These are phyloP conservation scores for Elsinoe batatas DNA, from an alignment of 2,329 filamentous ascomycete species.

Conservation along the genomic window DNA sequence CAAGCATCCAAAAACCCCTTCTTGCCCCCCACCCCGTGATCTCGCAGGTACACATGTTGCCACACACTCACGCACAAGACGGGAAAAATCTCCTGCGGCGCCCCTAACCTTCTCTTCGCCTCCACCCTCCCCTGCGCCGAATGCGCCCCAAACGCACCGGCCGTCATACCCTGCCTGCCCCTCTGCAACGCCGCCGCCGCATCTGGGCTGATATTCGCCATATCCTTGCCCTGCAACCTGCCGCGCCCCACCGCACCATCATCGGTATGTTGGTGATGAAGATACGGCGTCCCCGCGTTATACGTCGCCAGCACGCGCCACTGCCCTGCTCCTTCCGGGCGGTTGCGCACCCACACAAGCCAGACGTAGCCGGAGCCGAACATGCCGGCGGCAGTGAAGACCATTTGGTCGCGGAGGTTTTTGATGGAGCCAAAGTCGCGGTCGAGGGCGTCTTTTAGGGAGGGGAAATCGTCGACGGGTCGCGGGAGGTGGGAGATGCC, in stretches of 20 bases:
- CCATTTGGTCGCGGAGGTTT: conserved; percentile 68
- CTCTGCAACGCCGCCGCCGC: conserved; percentile 14
- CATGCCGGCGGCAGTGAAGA: conserved; percentile 76
- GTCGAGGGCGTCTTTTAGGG: conserved; percentile 51
- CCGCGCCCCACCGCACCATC: conserved; percentile 53
- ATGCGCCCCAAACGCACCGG: conserved; percentile 31
- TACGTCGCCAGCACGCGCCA: conserved; percentile 76
- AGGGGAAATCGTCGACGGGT: conserved; percentile 44
- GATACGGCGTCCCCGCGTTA: conserved; percentile 67
- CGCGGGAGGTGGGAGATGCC: conserved; percentile 20
- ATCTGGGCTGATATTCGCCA: conserved; percentile 48
- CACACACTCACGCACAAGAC: conserved; percentile 90
- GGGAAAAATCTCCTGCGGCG: conserved; percentile 55
- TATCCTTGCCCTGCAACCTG: conserved; percentile 57
- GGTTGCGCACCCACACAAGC: conserved; percentile 53
- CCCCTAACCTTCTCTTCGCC: conserved; percentile 49
- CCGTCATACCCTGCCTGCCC: conserved; percentile 16
- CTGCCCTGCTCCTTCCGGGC: conserved; percentile 32
- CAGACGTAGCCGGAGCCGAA: conserved; percentile 97
- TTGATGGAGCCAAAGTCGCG: conserved; percentile 72
- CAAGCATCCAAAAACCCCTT: conserved; percentile 62
- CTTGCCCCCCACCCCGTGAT: conserved; percentile 74
- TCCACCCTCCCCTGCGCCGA: conserved; percentile 23
- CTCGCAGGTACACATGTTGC: conserved; percentile 85
- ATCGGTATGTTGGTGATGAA: conserved; percentile 48